A percentile compares a stretch with the other conserved stretches of the same genome.
These are phyloP conservation scores for Termitomyces eurrhizus DNA, from an alignment of 768 basidiomycete genomes.

Conservation along the genomic window DNA sequence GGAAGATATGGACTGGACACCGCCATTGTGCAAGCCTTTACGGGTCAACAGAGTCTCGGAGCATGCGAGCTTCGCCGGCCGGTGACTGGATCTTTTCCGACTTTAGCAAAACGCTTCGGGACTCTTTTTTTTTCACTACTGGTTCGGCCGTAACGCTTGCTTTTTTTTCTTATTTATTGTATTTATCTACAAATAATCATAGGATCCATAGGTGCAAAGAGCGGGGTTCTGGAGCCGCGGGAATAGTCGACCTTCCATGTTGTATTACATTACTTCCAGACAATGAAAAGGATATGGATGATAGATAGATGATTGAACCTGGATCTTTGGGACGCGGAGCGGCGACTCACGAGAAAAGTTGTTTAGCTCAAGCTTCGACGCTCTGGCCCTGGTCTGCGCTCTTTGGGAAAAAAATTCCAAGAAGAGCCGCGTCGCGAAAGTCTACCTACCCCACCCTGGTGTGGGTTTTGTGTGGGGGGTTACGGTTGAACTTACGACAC, in stretches of 20 bases:
- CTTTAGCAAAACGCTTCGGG: not conserved
- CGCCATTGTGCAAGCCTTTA: constrained; percentile 17
- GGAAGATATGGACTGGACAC: constrained; percentile 41
- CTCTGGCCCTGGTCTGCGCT: no score
- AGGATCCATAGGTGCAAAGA: not conserved
- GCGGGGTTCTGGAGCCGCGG: not conserved
- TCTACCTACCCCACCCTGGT: no score
- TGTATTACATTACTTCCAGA: not conserved
- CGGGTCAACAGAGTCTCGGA: constrained; percentile 28
- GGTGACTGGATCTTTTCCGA: constrained; percentile 21
- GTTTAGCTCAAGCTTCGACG: not conserved
- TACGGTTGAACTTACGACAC: no score
- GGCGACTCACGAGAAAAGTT: not conserved
- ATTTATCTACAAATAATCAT: not conserved
- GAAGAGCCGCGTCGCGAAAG: no score
- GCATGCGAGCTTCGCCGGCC: constrained; percentile 37
- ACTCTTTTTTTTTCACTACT: not conserved
- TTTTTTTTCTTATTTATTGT: not conserved
- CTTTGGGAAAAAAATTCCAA: no score
- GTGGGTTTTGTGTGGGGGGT: no score
- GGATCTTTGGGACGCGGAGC: not conserved
- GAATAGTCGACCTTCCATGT: not conserved
- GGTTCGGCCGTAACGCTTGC: not conserved
- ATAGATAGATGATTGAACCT: not conserved
- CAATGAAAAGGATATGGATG: not conserved